Evolutionary conservation across 73 alveolate genomes (phyloP).

Genomic region (Blepharisma stoltei): DNA sequence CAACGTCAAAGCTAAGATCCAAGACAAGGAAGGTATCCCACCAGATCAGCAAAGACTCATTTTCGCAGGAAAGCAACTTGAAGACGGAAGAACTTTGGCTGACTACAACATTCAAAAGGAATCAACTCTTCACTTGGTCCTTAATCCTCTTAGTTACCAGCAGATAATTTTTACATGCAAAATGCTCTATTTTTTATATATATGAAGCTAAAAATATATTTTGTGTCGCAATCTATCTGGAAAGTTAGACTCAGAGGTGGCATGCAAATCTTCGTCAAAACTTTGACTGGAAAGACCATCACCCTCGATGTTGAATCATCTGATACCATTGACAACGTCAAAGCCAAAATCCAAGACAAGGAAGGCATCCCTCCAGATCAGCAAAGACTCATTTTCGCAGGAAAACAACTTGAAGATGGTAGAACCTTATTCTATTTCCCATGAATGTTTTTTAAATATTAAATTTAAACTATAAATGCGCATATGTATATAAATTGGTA

Average conservation of each 20-base stretch:
- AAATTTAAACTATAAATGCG: too few species aligned
- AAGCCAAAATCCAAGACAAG: slow-evolving; percentile 39
- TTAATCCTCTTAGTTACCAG: too few species aligned
- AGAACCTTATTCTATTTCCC: too few species aligned
- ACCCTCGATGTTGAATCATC: slow-evolving; percentile 30
- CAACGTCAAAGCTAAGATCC: slow-evolving; percentile 21
- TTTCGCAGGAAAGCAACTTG: slow-evolving; percentile 17
- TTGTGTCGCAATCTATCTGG: too few species aligned
- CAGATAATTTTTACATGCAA: too few species aligned
- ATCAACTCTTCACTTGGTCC: slow-evolving; percentile 18
- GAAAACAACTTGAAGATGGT: slow-evolving; percentile 50
- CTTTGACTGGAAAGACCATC: slow-evolving; percentile 47
- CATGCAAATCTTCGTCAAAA: slow-evolving; percentile 29
- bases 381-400: slow-evolving; percentile 51
- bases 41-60: slow-evolving; percentile 13
- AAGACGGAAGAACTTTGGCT: slow-evolving; percentile 17
- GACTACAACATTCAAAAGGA: slow-evolving; percentile 22
- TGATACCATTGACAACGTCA: slow-evolving; percentile 35
- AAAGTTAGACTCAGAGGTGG: slow-evolving; percentile 14
- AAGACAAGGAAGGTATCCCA: slow-evolving; percentile 27
- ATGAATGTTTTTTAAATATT: too few species aligned
- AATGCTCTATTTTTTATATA: too few species aligned
- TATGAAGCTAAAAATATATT: too few species aligned
- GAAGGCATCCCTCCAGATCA: slow-evolving; percentile 66
- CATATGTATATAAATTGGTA: too few species aligned